Evolutionary conservation across 2,329 filamentous ascomycete species (phyloP), one percentile per base, ranked within the genome.

Genomic region (Knoxdaviesia proteae): DNA sequence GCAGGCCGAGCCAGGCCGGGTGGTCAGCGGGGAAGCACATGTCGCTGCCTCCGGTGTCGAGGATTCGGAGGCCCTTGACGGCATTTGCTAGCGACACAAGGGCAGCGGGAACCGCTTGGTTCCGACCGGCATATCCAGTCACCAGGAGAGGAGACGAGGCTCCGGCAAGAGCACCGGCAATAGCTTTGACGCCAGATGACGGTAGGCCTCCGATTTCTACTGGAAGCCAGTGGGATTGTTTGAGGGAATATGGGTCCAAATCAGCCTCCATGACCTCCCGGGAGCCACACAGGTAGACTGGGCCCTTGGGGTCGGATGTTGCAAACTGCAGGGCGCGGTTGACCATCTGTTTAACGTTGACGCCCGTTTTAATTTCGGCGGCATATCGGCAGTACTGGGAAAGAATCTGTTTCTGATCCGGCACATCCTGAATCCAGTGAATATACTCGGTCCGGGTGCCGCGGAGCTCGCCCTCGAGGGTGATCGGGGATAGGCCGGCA

Each of bases 311-410:
- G 42, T 79, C 78, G 32, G 76, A 83, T 40, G 63, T 80, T 0
- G 84, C 83, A 53, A 90, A 92, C 50, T 84, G 82, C 44, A 93
- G 58, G 0, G 84, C 84, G 1, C 84, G 77, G 54, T 84, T 84
- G 46, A 93, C 81, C 61, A 92, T 77, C 61, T 93, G 84, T 65
- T 92, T 92, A 46, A 92, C 74, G 52, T 92, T 93, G 53, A 72
- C 72, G 10, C 83, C 84, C 3, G 80, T 79, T 61, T 86, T 87
- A 57, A 93, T 77, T 61, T 93, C 86, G 4, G 69, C 83, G 0
- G 77, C 63, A 53, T 90, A 93, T 7, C 84, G 71, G 56, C 86
- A 93, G 58, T 93, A 93, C 61, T 93, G 84, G 0, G 72, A 65
- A 4, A 93, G 64, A 46, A 93, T 87, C 51, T 76, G 70, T 56